Evolutionary conservation across 495 filamentous ascomycete genomes (phyloP).

Genomic region (Penicillium paxilli): DNA sequence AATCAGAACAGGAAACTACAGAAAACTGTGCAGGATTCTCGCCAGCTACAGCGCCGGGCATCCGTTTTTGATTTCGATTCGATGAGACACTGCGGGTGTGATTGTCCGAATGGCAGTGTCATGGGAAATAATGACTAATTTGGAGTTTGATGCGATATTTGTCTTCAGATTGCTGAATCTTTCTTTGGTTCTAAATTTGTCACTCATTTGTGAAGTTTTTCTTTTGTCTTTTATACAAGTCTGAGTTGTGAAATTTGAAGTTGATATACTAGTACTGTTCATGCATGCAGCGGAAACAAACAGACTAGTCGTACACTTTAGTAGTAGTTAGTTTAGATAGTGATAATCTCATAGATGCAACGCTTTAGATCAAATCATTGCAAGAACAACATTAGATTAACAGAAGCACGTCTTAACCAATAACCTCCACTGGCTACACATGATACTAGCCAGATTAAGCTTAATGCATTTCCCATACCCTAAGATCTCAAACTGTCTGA

Average conservation of each 20-base stretch:
- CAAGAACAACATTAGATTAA: no score
- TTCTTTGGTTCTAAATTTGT: background rate
- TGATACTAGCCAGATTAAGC: background rate
- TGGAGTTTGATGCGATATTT: background rate
- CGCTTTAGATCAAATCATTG: no score
- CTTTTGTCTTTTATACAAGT: no score
- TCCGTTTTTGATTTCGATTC: constrained; percentile 3
- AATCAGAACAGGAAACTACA: constrained; percentile 22
- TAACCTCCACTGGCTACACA: background rate
- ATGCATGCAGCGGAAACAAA: no score
- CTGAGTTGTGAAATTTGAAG: no score
- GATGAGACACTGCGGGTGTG: constrained; percentile 6
- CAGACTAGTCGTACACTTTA: no score
- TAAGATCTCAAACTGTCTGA: no score
- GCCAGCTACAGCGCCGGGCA: constrained; percentile 10
- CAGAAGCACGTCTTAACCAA: no score
- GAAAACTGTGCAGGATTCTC: constrained; percentile 21
- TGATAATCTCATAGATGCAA: background rate
- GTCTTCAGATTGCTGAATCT: background rate
- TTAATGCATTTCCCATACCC: background rate
- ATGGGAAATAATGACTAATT: constrained; percentile 4
- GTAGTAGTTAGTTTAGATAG: background rate
- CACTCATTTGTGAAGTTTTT: background rate
- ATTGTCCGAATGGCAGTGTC: background rate
- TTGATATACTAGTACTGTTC: no score